Percentiles rank a stretch among this genome's conserved stretches.
These are phyloP conservation scores for Zymoseptoria pseudotritici DNA, from an alignment of 2,329 filamentous ascomycete genomes.

Conservation along the genomic window DNA sequence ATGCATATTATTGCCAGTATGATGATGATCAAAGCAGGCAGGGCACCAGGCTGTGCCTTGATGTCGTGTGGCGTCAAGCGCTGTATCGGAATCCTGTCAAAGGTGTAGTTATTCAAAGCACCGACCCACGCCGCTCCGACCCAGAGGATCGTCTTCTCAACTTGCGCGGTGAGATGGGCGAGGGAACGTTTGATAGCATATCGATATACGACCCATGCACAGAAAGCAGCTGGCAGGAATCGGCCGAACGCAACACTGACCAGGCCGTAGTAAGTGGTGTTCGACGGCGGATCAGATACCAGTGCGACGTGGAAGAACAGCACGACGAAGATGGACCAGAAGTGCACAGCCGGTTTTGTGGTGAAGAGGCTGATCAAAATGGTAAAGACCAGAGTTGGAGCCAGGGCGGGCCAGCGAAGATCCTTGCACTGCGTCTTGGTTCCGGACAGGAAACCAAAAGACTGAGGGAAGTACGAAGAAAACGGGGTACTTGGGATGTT, in stretches of 20 bases:
- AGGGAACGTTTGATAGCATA: constrained; percentile 71
- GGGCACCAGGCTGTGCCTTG: constrained; percentile 78
- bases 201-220: constrained; percentile 78
- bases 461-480: constrained; percentile 80
- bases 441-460: constrained; percentile 66
- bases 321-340: constrained; percentile 72
- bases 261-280: constrained; percentile 57
- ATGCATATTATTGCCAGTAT: constrained; percentile 63
- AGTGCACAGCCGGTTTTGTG: constrained; percentile 70
- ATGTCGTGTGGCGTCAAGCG: constrained; percentile 88
- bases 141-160: constrained; percentile 88
- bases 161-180: constrained; percentile 64
- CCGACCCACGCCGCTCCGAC: constrained; percentile 87
- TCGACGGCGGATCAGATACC: constrained; percentile 75
- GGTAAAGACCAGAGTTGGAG: constrained; percentile 73
- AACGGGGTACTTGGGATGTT: constrained; percentile 73
- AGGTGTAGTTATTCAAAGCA: constrained; percentile 87
- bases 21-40: constrained; percentile 71
- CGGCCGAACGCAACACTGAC: constrained; percentile 73
- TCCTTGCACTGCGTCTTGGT: constrained; percentile 64
- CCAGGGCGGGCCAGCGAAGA: constrained; percentile 75
- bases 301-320: constrained; percentile 87
- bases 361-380: constrained; percentile 74
- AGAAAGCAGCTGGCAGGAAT: constrained; percentile 80
- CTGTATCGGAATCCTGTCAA: constrained; percentile 87